Conservation (phyloP, 495 filamentous ascomycete genomes). For the Aspergillus panamensis region DNA sequence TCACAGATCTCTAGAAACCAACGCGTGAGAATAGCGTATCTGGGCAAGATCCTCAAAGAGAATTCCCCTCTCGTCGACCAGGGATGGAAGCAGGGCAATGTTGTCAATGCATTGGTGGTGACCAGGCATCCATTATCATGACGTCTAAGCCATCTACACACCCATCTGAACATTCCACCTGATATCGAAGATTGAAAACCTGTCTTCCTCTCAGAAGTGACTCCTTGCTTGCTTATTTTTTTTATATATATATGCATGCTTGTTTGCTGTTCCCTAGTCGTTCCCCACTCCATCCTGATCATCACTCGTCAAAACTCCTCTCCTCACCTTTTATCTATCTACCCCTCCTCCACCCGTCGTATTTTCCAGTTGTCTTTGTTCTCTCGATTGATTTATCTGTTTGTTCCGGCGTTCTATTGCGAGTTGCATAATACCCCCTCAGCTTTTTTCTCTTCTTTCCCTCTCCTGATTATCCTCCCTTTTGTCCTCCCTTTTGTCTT, state of each 20-base stretch:
- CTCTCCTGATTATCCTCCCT: neutral
- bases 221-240: neutral
- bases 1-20: constrained; percentile 46
- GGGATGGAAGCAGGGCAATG: constrained; percentile 71
- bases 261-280: neutral
- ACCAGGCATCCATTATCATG: constrained; percentile 25
- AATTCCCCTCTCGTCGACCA: constrained; percentile 57
- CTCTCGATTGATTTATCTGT: neutral
- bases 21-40: constrained; percentile 67
- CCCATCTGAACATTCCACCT: no score
- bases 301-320: no score
- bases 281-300: no score
- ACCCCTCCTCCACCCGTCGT: neutral
- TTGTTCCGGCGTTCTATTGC: constrained; percentile 21
- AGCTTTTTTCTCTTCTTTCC: constrained; percentile 14
- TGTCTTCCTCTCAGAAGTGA: no score
- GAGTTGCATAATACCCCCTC: constrained; percentile 42
- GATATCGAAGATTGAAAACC: neutral
- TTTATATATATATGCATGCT: neutral
- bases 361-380: neutral
- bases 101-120: constrained; percentile 78
- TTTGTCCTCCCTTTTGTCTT: neutral
- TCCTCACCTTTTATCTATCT: no score
- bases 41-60: constrained; percentile 76
- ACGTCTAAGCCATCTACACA: neutral